Evolutionary conservation across 805 yeast species (phyloP).

Genomic region (Tetrapisispora phaffii): DNA sequence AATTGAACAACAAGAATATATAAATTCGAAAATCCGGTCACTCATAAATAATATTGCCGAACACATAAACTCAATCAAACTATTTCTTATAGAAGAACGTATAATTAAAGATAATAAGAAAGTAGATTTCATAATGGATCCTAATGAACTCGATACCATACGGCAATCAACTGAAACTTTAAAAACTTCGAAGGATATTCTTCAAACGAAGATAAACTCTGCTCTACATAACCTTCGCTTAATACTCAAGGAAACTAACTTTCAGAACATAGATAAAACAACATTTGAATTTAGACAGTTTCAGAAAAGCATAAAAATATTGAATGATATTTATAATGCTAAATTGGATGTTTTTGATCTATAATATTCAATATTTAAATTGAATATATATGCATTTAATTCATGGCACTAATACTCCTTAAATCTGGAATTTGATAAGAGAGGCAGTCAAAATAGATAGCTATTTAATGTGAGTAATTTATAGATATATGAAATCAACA

Average conservation of each 20-base stretch:
- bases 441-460: too few relatives aligned
- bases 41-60: constrained; percentile 23
- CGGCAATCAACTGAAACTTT: constrained; percentile 4
- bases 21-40: constrained; percentile 17
- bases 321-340: constrained; percentile 4
- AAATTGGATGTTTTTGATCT: neutral
- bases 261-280: constrained; percentile 8
- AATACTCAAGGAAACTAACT: constrained; percentile 13
- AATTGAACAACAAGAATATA: constrained; percentile 25
- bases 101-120: constrained; percentile 13
- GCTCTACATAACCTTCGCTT: constrained; percentile 10
- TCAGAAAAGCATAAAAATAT: constrained; percentile 11
- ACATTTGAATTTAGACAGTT: constrained; percentile 10
- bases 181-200: constrained; percentile 3
- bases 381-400: neutral
- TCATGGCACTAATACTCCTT: neutral
- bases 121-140: neutral
- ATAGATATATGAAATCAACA: neutral
- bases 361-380: neutral
- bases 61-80: constrained; percentile 21
- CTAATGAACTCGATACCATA: neutral
- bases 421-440: too few relatives aligned
- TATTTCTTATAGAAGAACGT: constrained; percentile 23
- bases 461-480: too few relatives aligned
- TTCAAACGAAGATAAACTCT: constrained; percentile 10